A percentile compares a stretch with the other conserved stretches of the same genome.
phyloP scores from a whole-genome alignment of 805 yeast genomes.

The Candida patagonica region DNA sequence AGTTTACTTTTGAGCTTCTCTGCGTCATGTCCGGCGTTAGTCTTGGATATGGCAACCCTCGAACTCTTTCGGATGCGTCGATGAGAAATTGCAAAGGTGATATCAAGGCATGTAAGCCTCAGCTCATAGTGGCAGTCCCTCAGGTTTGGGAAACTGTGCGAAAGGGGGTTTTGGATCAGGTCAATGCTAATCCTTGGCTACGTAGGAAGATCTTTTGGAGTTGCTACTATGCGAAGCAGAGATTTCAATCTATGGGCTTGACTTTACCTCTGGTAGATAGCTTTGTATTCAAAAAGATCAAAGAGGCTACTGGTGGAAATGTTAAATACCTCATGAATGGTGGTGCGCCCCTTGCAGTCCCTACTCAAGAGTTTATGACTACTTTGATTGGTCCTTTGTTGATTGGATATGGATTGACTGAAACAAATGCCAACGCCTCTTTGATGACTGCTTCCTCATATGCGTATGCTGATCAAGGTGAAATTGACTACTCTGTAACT shows the following conservation, averaged over 20 bases:
- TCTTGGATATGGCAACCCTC: constrained; percentile 85
- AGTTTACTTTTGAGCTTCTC: constrained; percentile 75
- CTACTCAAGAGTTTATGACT: constrained; percentile 74
- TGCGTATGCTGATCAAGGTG: constrained; percentile 74
- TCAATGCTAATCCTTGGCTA: constrained; percentile 52
- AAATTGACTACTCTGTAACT: constrained; percentile 72
- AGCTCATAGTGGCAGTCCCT: constrained; percentile 96
- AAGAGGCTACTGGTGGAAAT: constrained; percentile 91
- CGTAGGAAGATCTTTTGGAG: constrained; percentile 83
- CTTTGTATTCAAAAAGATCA: constrained; percentile 75
- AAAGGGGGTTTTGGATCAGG: constrained; percentile 79
- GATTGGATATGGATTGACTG: constrained; percentile 94
- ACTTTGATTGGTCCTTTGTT: constrained; percentile 77
- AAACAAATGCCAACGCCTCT: constrained; percentile 83
- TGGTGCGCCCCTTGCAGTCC: constrained; percentile 79
- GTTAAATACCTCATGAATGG: constrained; percentile 71
- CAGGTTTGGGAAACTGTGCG: constrained; percentile 96
- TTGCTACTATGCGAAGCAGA: constrained; percentile 66
- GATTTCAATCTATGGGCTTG: constrained; percentile 51
- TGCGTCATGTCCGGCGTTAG: constrained; percentile 83
- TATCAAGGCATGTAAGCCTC: constrained; percentile 76
- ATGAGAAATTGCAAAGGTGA: constrained; percentile 84
- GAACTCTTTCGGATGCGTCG: constrained; percentile 77
- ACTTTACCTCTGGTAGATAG: constrained; percentile 73
- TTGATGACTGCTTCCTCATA: constrained; percentile 56